phyloP scores from a whole-genome alignment of 805 yeast species.

The Sugiyamaella boreocaroliniensis region DNA sequence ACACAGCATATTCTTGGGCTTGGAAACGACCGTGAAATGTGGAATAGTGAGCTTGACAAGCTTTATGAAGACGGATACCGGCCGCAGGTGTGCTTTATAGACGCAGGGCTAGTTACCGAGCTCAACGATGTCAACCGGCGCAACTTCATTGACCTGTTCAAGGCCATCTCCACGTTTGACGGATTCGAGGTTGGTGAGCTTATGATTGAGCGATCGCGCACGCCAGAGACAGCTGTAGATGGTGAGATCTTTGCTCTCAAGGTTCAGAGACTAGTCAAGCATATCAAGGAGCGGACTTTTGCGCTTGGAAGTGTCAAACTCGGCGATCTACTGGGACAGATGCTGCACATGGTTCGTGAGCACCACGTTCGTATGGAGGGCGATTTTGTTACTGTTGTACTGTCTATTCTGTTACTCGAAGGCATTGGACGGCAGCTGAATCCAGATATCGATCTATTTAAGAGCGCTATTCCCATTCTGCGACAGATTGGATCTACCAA shows the following conservation, averaged over 20 bases:
- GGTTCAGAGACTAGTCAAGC: conserved; percentile 74
- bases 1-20: conserved; percentile 22
- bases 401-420: conserved; percentile 82
- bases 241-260: conserved; percentile 80
- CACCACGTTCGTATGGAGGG: conserved; percentile 98
- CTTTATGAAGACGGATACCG: conserved; percentile 55
- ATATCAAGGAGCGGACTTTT: conserved; percentile 81
- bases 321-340: conserved; percentile 82
- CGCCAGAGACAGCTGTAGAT: conserved; percentile 87
- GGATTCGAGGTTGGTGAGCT: conserved; percentile 93
- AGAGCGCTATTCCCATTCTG: conserved; percentile 82
- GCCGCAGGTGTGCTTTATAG: conserved; percentile 86
- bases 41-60: conserved; percentile 33
- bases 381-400: conserved; percentile 91
- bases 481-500: conserved; percentile 56
- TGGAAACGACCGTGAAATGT: conserved; percentile 13
- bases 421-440: conserved; percentile 94
- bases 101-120: conserved; percentile 91
- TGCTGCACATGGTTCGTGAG: conserved; percentile 80
- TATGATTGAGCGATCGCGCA: conserved; percentile 89
- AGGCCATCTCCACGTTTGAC: conserved; percentile 82
- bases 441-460: conserved; percentile 88
- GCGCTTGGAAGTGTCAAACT: conserved; percentile 87
- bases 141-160: conserved; percentile 84
- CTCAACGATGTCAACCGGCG: conserved; percentile 67